Evolutionary conservation across 345 rosid species (phyloP).

Genomic region (Eucalyptus pauciflora): DNA sequence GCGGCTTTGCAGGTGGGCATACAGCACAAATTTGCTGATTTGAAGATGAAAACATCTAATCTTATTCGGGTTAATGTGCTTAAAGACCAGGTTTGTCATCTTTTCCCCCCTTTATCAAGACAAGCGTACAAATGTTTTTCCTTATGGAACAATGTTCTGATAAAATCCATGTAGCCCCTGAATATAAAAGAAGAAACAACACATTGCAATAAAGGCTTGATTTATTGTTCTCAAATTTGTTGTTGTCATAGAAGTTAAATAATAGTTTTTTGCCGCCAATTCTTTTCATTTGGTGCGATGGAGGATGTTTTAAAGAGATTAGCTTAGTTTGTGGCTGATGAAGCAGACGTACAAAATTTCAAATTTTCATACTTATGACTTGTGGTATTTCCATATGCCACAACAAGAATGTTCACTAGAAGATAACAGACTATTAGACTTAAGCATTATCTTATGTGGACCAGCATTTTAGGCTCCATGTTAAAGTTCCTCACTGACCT

Average conservation of each 20-base stretch:
- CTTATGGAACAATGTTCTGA: background rate
- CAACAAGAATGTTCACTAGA: background rate
- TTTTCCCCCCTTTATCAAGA: background rate
- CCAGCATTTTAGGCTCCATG: background rate
- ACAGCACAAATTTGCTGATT: conserved; percentile 62
- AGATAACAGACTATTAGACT: background rate
- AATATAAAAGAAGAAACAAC: background rate
- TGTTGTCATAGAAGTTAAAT: background rate
- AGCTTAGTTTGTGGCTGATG: background rate
- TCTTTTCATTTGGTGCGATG: background rate
- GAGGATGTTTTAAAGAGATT: background rate
- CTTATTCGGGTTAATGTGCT: conserved; percentile 67
- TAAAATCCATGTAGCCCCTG: background rate
- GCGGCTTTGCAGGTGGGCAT: conserved; percentile 55
- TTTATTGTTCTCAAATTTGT: background rate
- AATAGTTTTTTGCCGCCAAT: background rate
- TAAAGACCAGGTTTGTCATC: conserved; percentile 58
- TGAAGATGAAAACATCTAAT: conserved; percentile 71
- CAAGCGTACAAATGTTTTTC: background rate
- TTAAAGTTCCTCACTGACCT: background rate
- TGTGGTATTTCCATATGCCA: background rate
- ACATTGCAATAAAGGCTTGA: background rate
- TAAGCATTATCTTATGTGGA: background rate
- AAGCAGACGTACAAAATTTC: background rate
- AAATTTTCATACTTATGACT: background rate